A percentile compares a stretch with the other conserved stretches of the same genome.
Evolutionary conservation across 495 filamentous ascomycete genomes (phyloP).

Genomic region (Darksidea phi): DNA sequence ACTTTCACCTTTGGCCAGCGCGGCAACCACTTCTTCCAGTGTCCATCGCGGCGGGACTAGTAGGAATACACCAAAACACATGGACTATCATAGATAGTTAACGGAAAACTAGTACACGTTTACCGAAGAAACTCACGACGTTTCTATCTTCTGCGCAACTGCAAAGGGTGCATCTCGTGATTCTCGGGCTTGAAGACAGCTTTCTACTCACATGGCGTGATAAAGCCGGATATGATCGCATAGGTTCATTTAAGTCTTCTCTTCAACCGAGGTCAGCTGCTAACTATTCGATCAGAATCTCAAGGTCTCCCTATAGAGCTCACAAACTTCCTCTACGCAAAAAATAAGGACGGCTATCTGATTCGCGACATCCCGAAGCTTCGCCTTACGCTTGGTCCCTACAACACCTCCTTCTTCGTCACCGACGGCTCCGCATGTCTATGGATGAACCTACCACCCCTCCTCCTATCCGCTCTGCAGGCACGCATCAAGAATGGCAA

Average conservation of each 20-base stretch:
- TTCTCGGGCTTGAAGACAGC: constrained; percentile 25
- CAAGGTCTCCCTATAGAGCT: constrained; percentile 27
- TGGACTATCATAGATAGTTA: not conserved
- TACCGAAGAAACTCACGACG: constrained; percentile 16
- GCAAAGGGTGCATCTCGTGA: constrained; percentile 22
- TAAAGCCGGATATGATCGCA: constrained; percentile 11
- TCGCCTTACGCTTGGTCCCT: constrained; percentile 23
- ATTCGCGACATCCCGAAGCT: constrained; percentile 18
- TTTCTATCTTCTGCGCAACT: constrained; percentile 15
- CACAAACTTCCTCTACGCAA: constrained; percentile 21
- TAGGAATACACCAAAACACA: constrained; percentile 3
- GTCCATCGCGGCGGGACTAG: constrained; percentile 18
- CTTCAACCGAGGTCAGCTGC: not conserved
- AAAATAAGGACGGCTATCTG: not conserved
- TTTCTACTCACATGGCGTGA: constrained; percentile 26
- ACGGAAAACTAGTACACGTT: constrained; percentile 8
- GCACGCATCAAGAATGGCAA: constrained; percentile 17
- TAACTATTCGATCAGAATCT: constrained; percentile 13
- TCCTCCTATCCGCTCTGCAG: constrained; percentile 16
- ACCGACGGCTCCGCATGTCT: constrained; percentile 14
- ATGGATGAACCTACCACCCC: constrained; percentile 26
- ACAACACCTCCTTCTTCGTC: constrained; percentile 30
- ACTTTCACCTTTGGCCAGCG: constrained; percentile 33
- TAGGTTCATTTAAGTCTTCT: too few relatives aligned
- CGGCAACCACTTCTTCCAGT: constrained; percentile 30